Base-by-base conservation (phyloP, 441 rosid genomes). In the Hypseocharis bilobata region DNA sequence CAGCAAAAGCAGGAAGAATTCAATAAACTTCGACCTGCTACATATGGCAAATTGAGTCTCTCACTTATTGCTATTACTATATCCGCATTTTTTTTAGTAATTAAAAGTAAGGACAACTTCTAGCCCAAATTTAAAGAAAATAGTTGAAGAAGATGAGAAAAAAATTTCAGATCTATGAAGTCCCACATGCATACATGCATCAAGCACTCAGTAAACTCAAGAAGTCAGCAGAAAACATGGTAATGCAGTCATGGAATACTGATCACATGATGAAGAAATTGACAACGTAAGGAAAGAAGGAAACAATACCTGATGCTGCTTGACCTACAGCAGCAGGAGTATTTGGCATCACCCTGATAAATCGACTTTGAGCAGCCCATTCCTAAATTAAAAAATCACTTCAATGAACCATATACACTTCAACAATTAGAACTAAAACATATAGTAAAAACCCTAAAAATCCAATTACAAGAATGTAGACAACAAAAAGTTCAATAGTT, bases 311-410 rank as follows among this genome's bases (percentile, higher is more conserved):
- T 76, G 96, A 49, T 32, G 96, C 92, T 58, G 86, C 97, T 76
- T 81, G 86, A 8, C 95, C 89, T 40, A 92, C 91, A 3, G 92
- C 91, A 16, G 92, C 82, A 60, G 96, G 92, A 54, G 97, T 90
- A 76, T 92, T 92, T 29, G 98, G 97, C 88, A 92, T 85, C 74
- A 83, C 96, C 72, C 97, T 81, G 51, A 92, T 77, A 68, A 90
- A 86, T 58, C 92, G 85, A 55, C 78, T 77, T 51, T 84, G 90
- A 67, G 90, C 89, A 74, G 95, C 85, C 97, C 96, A 92, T 62
- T 82, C 92, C 96, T 92, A 70, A 63, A 64, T 3, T 70, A 40
- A 27, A 56, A 32, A 38, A 17, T 40, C 4, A 57, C 49, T 66
- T 71, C 64, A 36, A 28, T 22, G 38, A 32, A 38, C 16, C 13